phyloP scores from a whole-genome alignment of 2,329 filamentous ascomycete genomes.

The Hymenoscyphus linearis region DNA sequence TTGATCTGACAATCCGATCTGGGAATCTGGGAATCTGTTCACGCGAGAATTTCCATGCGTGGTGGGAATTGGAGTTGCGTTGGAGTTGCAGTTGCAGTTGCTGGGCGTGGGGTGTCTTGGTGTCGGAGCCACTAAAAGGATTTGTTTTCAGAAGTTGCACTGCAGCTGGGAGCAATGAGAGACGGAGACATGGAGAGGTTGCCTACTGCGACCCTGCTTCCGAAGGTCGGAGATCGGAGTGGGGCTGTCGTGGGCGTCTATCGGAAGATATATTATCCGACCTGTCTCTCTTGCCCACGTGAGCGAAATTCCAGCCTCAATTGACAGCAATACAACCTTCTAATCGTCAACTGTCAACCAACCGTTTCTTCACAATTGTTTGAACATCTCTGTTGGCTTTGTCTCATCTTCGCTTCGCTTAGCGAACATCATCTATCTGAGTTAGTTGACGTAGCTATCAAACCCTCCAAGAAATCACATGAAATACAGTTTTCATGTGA shows the following conservation, averaged over 20 bases:
- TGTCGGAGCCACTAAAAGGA: neutral
- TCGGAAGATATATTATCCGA: neutral
- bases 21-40: too few relatives aligned
- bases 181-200: too few relatives aligned
- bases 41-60: too few relatives aligned
- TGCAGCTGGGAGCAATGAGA: neutral
- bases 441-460: neutral
- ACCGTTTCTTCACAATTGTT: neutral
- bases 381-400: neutral
- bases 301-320: neutral
- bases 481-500: neutral
- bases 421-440: neutral
- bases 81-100: neutral
- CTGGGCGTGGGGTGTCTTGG: neutral
- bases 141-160: neutral
- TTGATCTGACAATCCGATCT: too few relatives aligned
- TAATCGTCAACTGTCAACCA: neutral
- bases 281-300: neutral
- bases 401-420: neutral
- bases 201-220: too few relatives aligned
- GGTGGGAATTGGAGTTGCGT: too few relatives aligned
- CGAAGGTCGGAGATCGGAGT: neutral
- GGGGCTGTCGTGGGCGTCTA: neutral
- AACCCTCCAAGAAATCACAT: neutral
- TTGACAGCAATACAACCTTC: neutral